phyloP scores from a whole-genome alignment of 345 rosid genomes.

The Eucalyptus erythrocorys region DNA sequence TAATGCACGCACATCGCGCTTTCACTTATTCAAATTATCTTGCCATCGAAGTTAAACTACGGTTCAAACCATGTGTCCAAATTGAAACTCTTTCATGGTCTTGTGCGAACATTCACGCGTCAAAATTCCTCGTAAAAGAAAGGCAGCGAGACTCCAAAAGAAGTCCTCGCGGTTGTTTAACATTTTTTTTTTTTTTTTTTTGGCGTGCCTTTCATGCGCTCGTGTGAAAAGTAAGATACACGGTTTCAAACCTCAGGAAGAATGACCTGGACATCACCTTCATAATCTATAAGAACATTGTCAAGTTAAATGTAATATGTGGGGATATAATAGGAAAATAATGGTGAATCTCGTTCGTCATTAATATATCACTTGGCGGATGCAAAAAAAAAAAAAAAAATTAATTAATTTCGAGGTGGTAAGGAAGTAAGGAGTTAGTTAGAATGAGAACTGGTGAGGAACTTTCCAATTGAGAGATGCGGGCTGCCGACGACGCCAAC shows the following conservation, averaged over 20 bases:
- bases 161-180: not conserved
- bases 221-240: not conserved
- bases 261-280: not conserved
- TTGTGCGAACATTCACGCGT: not conserved
- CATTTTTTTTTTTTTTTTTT: not conserved
- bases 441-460: accelerated
- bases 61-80: not conserved
- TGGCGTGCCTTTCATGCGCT: not conserved
- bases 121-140: not conserved
- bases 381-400: not conserved
- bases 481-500: not conserved
- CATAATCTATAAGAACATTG: not conserved
- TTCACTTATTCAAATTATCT: too few relatives aligned
- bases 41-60: not conserved
- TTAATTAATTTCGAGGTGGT: not conserved
- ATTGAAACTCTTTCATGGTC: not conserved
- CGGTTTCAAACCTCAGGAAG: not conserved
- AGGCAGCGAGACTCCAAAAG: not conserved
- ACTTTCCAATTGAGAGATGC: not conserved
- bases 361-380: not conserved
- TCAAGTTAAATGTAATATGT: not conserved
- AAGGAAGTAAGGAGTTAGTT: accelerated
- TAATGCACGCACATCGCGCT: too few relatives aligned
- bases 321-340: not conserved
- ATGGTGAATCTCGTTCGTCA: not conserved